Evolutionary conservation across 176 grass and related monocot species (phyloP).

Genomic region (Pontederia crassipes): DNA sequence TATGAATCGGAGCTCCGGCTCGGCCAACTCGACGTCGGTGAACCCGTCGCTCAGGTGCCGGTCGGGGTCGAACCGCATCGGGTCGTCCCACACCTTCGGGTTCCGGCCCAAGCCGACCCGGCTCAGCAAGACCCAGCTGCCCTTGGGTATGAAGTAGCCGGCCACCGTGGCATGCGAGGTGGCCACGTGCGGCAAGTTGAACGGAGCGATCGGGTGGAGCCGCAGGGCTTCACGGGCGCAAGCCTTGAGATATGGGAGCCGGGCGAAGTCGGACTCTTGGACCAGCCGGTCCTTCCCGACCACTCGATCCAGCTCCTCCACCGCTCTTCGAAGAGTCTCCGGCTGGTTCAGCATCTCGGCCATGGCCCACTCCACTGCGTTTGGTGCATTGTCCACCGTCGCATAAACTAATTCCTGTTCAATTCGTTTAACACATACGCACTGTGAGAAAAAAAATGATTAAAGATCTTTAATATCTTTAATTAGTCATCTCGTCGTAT

Average conservation of each 20-base stretch:
- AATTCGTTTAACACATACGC: not conserved
- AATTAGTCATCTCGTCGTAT: no score
- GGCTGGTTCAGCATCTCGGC: constrained; percentile 31
- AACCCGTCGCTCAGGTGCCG: constrained; percentile 6
- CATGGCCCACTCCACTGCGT: constrained; percentile 29
- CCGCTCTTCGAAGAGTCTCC: constrained; percentile 5
- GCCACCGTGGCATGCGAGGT: constrained; percentile 18
- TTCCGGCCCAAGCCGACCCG: constrained; percentile 28
- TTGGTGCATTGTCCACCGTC: constrained; percentile 25
- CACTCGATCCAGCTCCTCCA: constrained; percentile 22
- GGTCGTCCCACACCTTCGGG: constrained; percentile 22
- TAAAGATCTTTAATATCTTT: no score
- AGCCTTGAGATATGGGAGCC: constrained; percentile 29
- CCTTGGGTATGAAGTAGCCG: constrained; percentile 23
- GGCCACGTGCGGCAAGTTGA: constrained; percentile 33
- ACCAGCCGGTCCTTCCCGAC: constrained; percentile 17
- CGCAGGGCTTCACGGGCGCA: constrained; percentile 32
- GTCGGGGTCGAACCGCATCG: constrained; percentile 21
- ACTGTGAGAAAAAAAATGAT: no score
- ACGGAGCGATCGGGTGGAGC: constrained; percentile 32
- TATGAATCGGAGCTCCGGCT: not conserved
- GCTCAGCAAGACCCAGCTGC: constrained; percentile 28
- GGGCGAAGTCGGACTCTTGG: constrained; percentile 17
- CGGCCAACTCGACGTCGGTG: not conserved
- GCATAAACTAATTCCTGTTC: constrained; percentile 18